Evolutionary conservation across 805 yeast species (phyloP), one percentile per base, ranked within the genome.

Genomic region (Sungouiozyma intestinalis): DNA sequence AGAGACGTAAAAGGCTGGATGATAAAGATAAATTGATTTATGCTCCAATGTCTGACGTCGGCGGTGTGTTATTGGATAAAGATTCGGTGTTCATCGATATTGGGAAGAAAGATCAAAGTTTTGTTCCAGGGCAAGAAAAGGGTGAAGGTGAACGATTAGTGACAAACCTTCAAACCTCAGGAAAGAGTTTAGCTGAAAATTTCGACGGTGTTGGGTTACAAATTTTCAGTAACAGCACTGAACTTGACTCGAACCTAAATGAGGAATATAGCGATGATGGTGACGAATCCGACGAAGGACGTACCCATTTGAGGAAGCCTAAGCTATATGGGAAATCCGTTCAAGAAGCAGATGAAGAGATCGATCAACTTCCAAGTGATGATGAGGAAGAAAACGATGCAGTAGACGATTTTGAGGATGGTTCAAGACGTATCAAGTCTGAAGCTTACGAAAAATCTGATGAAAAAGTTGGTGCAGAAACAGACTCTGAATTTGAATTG

Each of bases 31-130:
- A 88, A 61, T 77, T 86, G 50, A 86, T 92, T 2, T 92, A 94
- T 62, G 99, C 98, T 0, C 99, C 99, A 39, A 92, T 92, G 99
- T 85, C 97, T 38, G 97, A 92, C 63, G 96, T 92, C n/a, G 97
- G 97, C 44, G 99, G 99, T 61, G 94, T 92, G 32, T 69, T 92
- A 50, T 86, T 92, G 47, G 99, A 92, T 66, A 88, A 83, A 58
- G 99, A 92, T 67, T 96, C 98, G 7, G 98, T 92, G 2, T 92
- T 88, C 55, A 85, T 92, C 46, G 97, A 68, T 48, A 65, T 67
- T 35, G 71, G 71, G 31, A 57, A 50, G 40, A 58, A 52, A 36
- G 38, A 45, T n/a, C 51, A 51, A 40, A 60, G 72, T 33, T 83
- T 83, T 60, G 75, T 72, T 15, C 70, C 75, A 1, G 82, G 83